Conservation (phyloP, 371 early-diverging fungal species). For the Syncephalastrum contaminatum region DNA sequence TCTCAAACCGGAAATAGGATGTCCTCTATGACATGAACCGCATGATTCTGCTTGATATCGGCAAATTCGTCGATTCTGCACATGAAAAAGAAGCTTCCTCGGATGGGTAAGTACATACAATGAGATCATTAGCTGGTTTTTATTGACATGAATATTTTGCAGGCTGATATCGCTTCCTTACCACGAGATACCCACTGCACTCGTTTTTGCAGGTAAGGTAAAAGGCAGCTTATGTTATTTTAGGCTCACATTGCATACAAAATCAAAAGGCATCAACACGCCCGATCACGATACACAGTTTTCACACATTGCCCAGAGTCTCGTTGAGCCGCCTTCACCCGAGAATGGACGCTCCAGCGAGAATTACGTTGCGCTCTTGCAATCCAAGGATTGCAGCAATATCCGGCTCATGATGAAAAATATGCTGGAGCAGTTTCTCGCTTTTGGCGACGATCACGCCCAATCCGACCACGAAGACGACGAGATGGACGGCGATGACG, state of each 20-base stretch:
- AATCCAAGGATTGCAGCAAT: slow-evolving; percentile 63
- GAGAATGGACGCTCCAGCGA: not conserved
- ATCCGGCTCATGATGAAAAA: slow-evolving; percentile 53
- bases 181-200: slow-evolving; percentile 67
- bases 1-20: slow-evolving; percentile 11
- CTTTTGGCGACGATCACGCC: slow-evolving; percentile 13
- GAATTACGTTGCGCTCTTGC: slow-evolving; percentile 62
- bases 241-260: not conserved
- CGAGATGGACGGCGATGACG: slow-evolving; percentile 12
- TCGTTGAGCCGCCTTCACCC: slow-evolving; percentile 29
- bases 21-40: slow-evolving; percentile 56
- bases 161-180: slow-evolving; percentile 37
- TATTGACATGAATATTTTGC: not conserved
- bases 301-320: slow-evolving; percentile 45
- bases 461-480: slow-evolving; percentile 25
- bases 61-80: slow-evolving; percentile 49
- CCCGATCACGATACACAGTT: slow-evolving; percentile 47
- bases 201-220: slow-evolving; percentile 62
- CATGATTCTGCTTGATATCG: slow-evolving; percentile 33
- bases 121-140: not conserved
- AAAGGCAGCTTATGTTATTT: not conserved
- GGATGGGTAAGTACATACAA: slow-evolving; percentile 10
- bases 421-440: slow-evolving; percentile 65
- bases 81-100: slow-evolving; percentile 24
- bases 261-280: slow-evolving; percentile 35